phyloP scores from a whole-genome alignment of 441 rosid genomes.

The Bocquillonia castaneifolia region DNA sequence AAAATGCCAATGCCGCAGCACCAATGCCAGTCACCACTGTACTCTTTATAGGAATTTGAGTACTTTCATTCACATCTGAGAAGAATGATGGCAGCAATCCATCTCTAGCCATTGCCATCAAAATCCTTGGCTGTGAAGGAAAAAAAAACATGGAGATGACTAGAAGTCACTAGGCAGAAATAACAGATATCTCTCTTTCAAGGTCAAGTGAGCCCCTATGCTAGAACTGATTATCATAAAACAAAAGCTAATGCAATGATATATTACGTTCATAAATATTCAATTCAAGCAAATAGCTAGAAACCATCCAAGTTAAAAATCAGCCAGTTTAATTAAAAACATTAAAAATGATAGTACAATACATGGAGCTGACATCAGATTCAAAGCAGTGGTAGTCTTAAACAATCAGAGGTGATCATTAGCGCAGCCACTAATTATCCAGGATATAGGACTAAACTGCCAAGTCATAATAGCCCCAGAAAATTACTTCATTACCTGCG shows the following conservation, averaged over 20 bases:
- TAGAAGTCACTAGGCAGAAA: constrained; percentile 8
- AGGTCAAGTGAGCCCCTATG: background rate
- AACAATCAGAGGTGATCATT: background rate
- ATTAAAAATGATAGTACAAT: background rate
- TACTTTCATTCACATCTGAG: constrained; percentile 52
- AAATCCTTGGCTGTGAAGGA: constrained; percentile 57
- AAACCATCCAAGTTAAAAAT: background rate
- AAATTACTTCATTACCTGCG: constrained; percentile 61
- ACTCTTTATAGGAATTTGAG: constrained; percentile 69
- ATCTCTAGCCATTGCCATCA: constrained; percentile 87
- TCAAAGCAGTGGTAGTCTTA: background rate
- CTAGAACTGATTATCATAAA: background rate
- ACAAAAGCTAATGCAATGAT: background rate
- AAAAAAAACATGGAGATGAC: constrained; percentile 14
- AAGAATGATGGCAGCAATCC: constrained; percentile 74
- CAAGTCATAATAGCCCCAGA: background rate
- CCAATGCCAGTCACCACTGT: constrained; percentile 54
- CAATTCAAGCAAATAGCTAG: background rate
- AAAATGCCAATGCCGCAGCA: constrained; percentile 52
- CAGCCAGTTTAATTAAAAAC: background rate
- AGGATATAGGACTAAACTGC: background rate
- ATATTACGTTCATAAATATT: background rate
- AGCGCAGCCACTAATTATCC: background rate
- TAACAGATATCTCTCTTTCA: background rate
- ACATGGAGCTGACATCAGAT: background rate